Conservation (phyloP, 352 stramenopile species). For the Globisporangium spinosum region DNA sequence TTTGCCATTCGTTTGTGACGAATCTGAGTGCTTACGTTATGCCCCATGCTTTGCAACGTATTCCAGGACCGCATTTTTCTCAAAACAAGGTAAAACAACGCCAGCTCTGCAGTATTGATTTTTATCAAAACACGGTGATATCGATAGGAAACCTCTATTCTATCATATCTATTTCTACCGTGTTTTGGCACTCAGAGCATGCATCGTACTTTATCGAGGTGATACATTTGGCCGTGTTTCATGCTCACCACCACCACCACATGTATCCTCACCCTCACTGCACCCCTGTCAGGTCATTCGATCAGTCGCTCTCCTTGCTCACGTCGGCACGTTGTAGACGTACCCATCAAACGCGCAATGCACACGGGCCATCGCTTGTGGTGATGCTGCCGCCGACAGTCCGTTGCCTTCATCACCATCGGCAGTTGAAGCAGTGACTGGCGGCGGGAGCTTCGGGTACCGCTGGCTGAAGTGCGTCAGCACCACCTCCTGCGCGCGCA, state of each 20-base stretch:
- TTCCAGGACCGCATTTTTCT: not conserved
- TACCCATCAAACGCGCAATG: slow-evolving; percentile 21
- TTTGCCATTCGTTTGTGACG: not conserved
- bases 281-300: not conserved
- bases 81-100: not conserved
- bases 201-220: slow-evolving; percentile 6
- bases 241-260: not conserved
- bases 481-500: slow-evolving; percentile 85
- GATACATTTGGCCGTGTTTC: slow-evolving; percentile 1
- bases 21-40: not conserved
- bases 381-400: not conserved
- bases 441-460: slow-evolving; percentile 56
- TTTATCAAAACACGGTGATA: not conserved
- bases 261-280: not conserved
- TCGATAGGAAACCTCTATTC: not conserved
- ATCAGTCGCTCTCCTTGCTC: slow-evolving; percentile 2
- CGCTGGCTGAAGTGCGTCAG: slow-evolving; percentile 95
- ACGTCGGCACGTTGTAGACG: not conserved
- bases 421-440: slow-evolving; percentile 6
- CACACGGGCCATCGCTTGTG: slow-evolving; percentile 6
- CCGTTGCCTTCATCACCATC: not conserved
- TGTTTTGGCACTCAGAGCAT: not conserved
- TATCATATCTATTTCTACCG: not conserved
- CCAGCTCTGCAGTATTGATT: not conserved
- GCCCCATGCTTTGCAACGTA: too few relatives aligned